Evolutionary conservation across 208 protist genomes (phyloP).

Genomic region (Strigomonas culicis): DNA sequence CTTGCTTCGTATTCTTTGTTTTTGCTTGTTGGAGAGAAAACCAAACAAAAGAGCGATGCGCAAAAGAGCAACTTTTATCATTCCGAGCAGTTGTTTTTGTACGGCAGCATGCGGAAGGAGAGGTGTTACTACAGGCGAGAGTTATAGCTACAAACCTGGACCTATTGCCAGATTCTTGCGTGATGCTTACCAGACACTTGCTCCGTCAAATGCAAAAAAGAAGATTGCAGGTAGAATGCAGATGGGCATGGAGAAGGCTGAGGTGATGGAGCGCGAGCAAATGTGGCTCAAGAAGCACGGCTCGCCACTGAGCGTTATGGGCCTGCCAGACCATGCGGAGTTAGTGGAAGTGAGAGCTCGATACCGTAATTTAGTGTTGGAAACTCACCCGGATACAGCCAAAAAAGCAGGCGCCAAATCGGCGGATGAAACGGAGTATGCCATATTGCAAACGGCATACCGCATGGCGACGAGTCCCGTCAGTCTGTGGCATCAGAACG

Average conservation of each 20-base stretch:
- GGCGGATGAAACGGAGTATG: conserved; percentile 40
- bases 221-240: conserved; percentile 49
- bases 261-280: conserved; percentile 58
- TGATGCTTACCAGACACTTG: conserved; percentile 33
- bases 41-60: conserved; percentile 7
- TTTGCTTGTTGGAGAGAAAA: background rate
- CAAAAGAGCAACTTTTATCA: no score
- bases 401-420: background rate
- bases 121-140: conserved; percentile 48
- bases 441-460: conserved; percentile 67
- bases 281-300: conserved; percentile 70
- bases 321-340: conserved; percentile 77
- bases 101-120: background rate
- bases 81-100: background rate
- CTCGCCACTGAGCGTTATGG: conserved; percentile 72
- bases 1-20: background rate
- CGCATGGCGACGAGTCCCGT: conserved; percentile 51
- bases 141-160: conserved; percentile 70
- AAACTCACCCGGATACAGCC: conserved; percentile 76
- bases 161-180: conserved; percentile 34
- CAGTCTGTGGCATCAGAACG: conserved; percentile 81
- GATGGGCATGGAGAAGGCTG: conserved; percentile 51
- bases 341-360: conserved; percentile 62
- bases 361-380: conserved; percentile 63
- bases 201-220: conserved; percentile 27